Evolutionary conservation across 139 green algal genomes (phyloP).

Genomic region (Nannochloris sp.): DNA sequence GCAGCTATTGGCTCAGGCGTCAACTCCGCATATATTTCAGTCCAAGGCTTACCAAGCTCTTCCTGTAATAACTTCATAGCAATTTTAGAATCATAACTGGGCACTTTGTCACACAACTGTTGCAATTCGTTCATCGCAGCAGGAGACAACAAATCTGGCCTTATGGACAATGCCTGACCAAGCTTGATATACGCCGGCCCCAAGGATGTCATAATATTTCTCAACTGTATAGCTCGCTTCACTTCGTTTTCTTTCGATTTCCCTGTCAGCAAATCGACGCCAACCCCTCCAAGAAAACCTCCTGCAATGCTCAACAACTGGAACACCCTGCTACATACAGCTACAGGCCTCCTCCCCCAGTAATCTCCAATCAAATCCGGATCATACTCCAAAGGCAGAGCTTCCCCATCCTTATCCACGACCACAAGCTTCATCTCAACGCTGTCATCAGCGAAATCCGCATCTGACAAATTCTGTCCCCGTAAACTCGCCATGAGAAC

Average conservation of each 20-base stretch:
- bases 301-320: slow-evolving; percentile 78
- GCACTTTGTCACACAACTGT: slow-evolving; percentile 99
- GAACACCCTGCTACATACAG: slow-evolving; percentile 68
- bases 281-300: slow-evolving; percentile 66
- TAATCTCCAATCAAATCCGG: slow-evolving; percentile 75
- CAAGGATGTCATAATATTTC: slow-evolving; percentile 87
- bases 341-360: slow-evolving; percentile 73
- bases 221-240: slow-evolving; percentile 76
- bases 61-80: slow-evolving; percentile 64
- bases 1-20: slow-evolving; percentile 81
- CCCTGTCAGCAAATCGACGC: slow-evolving; percentile 48
- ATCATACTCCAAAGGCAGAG: slow-evolving; percentile 80
- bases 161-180: slow-evolving; percentile 89
- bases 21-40: slow-evolving; percentile 78
- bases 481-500: slow-evolving; percentile 76
- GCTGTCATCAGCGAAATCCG: slow-evolving; percentile 72
- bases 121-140: slow-evolving; percentile 97
- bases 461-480: slow-evolving; percentile 73
- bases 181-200: slow-evolving; percentile 98
- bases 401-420: slow-evolving; percentile 36
- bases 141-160: slow-evolving; percentile 90
- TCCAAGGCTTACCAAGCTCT: slow-evolving; percentile 77
- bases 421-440: slow-evolving; percentile 28
- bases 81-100: slow-evolving; percentile 66
- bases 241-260: slow-evolving; percentile 62